Conservation (phyloP, 1,139 yeast genomes). For the Neolecta irregularis region DNA sequence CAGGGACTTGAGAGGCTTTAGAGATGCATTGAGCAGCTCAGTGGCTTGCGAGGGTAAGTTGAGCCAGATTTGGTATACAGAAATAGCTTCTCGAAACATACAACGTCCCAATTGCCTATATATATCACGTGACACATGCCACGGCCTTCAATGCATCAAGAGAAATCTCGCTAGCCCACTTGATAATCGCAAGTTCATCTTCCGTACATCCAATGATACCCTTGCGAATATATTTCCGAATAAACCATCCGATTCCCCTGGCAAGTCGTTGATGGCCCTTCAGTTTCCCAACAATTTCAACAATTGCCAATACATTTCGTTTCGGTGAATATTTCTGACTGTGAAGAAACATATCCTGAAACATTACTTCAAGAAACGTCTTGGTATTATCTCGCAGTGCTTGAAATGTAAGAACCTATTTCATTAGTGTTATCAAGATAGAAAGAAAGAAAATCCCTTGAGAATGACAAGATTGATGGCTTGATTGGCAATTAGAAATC, state of each 20-base stretch:
- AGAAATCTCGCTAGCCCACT: too few species aligned
- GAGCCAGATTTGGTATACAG: too few species aligned
- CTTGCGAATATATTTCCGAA: slow-evolving; percentile 30
- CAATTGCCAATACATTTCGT: slow-evolving; percentile 41
- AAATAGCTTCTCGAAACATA: too few species aligned
- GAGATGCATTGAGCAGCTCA: too few species aligned
- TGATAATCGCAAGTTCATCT: slow-evolving; percentile 47
- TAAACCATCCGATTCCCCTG: slow-evolving; percentile 60
- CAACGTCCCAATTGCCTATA: too few species aligned
- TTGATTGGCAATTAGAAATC: slow-evolving; percentile 9
- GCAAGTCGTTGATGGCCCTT: slow-evolving; percentile 47
- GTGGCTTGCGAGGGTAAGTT: too few species aligned
- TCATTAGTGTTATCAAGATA: slow-evolving; percentile 50
- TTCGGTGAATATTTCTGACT: slow-evolving; percentile 20
- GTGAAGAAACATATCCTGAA: slow-evolving; percentile 50
- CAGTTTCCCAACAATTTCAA: slow-evolving; percentile 42
- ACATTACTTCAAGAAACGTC: slow-evolving; percentile 56
- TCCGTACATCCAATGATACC: slow-evolving; percentile 24
- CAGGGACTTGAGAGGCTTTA: too few species aligned
- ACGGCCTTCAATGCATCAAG: too few species aligned
- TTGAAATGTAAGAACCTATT: slow-evolving; percentile 29
- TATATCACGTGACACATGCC: too few species aligned
- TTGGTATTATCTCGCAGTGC: slow-evolving; percentile 46
- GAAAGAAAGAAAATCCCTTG: slow-evolving; percentile 58
- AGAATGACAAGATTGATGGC: slow-evolving; percentile 37